phyloP scores from a whole-genome alignment of 768 basidiomycete genomes.

The Mycena epipterygia region DNA sequence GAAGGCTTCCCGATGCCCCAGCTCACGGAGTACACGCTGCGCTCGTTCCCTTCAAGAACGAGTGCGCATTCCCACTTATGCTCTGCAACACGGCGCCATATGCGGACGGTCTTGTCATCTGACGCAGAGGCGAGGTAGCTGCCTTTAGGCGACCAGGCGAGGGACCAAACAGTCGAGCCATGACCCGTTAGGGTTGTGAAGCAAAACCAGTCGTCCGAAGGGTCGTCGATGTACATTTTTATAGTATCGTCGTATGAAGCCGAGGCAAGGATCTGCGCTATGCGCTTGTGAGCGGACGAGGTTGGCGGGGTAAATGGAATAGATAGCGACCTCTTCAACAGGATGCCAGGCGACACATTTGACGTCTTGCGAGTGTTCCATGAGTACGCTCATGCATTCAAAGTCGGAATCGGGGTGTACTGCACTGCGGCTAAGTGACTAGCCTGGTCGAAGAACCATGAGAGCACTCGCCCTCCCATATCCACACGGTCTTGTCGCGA shows the following conservation, averaged over 20 bases:
- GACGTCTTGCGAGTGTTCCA: slow-evolving; percentile 98
- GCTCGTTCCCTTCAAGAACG: slow-evolving; percentile 73
- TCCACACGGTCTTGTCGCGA: slow-evolving; percentile 98
- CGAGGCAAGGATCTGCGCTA: slow-evolving; percentile 89
- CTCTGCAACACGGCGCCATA: slow-evolving; percentile 82
- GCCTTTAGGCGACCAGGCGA: slow-evolving; percentile 85
- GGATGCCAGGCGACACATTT: slow-evolving; percentile 98
- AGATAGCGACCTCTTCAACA: slow-evolving; percentile 81
- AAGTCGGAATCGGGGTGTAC: slow-evolving; percentile 94
- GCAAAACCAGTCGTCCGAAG: slow-evolving; percentile 94
- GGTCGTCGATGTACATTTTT: slow-evolving; percentile 93
- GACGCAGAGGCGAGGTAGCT: slow-evolving; percentile 89
- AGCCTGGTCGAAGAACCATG: slow-evolving; percentile 7
- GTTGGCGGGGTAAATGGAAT: slow-evolving; percentile 13
- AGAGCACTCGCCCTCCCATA: slow-evolving; percentile 88
- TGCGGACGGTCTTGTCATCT: slow-evolving; percentile 85
- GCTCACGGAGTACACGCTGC: slow-evolving; percentile 85
- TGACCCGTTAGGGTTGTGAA: slow-evolving; percentile 88
- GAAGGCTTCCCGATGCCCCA: slow-evolving; percentile 68
- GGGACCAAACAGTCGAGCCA: slow-evolving; percentile 90
- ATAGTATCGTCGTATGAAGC: slow-evolving; percentile 98
- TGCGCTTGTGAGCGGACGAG: slow-evolving; percentile 32
- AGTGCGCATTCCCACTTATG: slow-evolving; percentile 75
- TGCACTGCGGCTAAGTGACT: slow-evolving; percentile 45
- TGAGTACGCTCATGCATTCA: slow-evolving; percentile 93